Base-by-base conservation (phyloP, 2,329 filamentous ascomycete species). In the Westerdykella aurantiaca region DNA sequence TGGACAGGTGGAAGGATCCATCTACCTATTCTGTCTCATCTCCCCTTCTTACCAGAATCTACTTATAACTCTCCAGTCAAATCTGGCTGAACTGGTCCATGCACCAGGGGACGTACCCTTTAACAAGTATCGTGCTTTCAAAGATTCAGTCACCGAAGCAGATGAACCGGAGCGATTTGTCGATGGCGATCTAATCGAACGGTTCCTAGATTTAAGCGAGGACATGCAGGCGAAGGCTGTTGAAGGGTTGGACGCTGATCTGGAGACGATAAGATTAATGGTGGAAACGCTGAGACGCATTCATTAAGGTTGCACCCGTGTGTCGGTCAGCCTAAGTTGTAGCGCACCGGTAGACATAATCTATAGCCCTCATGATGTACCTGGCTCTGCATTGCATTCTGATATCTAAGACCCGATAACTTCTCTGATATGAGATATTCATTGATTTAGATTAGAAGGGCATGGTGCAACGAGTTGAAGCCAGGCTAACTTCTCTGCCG, bases 1-100 rank as follows among this genome's bases (percentile, higher is more conserved):
- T 4, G n/a, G 7, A 45, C 55, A 93, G 88, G 81, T 90, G 38
- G 91, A 97, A 65, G 93, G 93, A 21, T 85, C 85, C 0, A 83
- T 98, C 39, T 96, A 95, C 66, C 80, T 98, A 51, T 91, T 93
- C 57, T 88, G 86, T 1, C 79, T 85, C 6, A 88, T 98, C 51
- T 75, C 83, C 3, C 75, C 85, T 0, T 66, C 76, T 4, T 81
- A 86, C 42, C 84, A 88, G 59, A 85, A 95, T 54, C 73, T 95
- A 11, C 77, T 98, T 21, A 84, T 96, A 69, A 81, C 80, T 1
- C 80, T 98, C 43, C 93, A 98, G 64, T 71, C 73, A 0, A 80
- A 77, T 31, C 77, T 97, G 44, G 81, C 85, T 5, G 72, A 76
- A 3, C 73, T 80, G 5, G 75, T 95, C 22, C 71, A 79, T 31